Base-by-base conservation (phyloP, 2,329 filamentous ascomycete species). In the Paraconiothyrium brasiliense region DNA sequence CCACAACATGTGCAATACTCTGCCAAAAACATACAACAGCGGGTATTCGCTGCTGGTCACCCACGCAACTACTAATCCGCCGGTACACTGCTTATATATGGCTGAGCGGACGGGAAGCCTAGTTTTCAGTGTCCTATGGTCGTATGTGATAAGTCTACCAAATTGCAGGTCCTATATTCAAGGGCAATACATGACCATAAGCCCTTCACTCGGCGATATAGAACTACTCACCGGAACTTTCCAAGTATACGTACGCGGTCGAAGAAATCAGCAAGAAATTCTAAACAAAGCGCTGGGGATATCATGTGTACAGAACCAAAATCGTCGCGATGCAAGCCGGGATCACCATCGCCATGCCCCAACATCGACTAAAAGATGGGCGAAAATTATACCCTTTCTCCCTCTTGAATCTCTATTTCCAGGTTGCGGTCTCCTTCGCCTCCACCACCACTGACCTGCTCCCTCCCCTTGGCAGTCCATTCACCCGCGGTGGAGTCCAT, bases 401-500 rank as follows among this genome's bases (percentile, higher is more conserved):
- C 52, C 46, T 60, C 27, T 20, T n/a, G 34, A 37, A 67, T 66
- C 60, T 67, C 66, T 2, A 48, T 55, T 37, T 67, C 62, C 20
- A 66, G 43, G 47, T 67, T 61, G 20, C 66, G 35, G 54, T 68
- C 62, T n/a, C 69, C 70, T 57, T 74, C 70, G 20, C 74, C 70
- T 16, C 63, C 63, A n/a, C 73, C 72, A 41, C 71, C 71, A 14
- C 59, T 57, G 30, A 76, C 71, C 49, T 76, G 71, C 44, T 70
- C 54, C 13, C 62, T 66, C 2, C 68, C 71, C 56, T 70, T 74
- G 57, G 67, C 60, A 55, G 69, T 75, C 74, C 73, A 76, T 57
- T 78, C 74, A 3, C 75, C 75, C 16, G 71, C 69, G 9, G 70
- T 70, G 9, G 55, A 63, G 57, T 77, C 76, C 0, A 78, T 54